These are phyloP conservation scores for Crithidia fasciculata DNA, from an alignment of 208 protist genomes.

Conservation along the genomic window DNA sequence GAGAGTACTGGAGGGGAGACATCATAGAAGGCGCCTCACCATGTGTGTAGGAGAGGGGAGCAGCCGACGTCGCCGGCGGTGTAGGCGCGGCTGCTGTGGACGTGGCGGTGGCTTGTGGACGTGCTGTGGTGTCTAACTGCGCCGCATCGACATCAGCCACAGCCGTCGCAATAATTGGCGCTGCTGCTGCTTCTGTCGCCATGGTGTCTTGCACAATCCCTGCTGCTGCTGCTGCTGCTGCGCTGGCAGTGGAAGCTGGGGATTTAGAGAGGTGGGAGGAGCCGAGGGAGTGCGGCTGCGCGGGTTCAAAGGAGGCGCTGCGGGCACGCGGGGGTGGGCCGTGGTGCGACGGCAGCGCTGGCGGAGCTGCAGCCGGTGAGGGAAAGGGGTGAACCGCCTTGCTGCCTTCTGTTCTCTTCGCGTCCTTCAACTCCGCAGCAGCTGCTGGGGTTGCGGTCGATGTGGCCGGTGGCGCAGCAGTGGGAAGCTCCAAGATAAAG, in stretches of 20 bases:
- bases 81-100: background rate
- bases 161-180: background rate
- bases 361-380: slow-evolving; percentile 2
- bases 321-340: slow-evolving; percentile 25
- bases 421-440: background rate
- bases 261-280: background rate
- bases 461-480: background rate
- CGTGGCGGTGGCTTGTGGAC: background rate
- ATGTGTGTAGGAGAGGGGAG: background rate
- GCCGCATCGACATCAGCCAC: background rate
- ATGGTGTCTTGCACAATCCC: too few relatives aligned
- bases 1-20: slow-evolving; percentile 16
- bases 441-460: background rate
- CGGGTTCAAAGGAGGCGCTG: slow-evolving; percentile 13
- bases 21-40: background rate
- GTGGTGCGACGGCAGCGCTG: slow-evolving; percentile 18
- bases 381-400: too few relatives aligned
- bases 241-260: background rate
- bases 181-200: background rate
- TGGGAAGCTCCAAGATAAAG: slow-evolving; percentile 50
- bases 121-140: background rate
- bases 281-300: background rate
- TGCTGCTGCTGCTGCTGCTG: background rate
- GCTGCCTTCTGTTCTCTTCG: background rate
- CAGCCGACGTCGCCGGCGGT: background rate